Percentiles rank a stretch among this genome's conserved stretches.
Conservation (phyloP, 768 basidiomycete species). For the Boletus rubescentipes region DNA sequence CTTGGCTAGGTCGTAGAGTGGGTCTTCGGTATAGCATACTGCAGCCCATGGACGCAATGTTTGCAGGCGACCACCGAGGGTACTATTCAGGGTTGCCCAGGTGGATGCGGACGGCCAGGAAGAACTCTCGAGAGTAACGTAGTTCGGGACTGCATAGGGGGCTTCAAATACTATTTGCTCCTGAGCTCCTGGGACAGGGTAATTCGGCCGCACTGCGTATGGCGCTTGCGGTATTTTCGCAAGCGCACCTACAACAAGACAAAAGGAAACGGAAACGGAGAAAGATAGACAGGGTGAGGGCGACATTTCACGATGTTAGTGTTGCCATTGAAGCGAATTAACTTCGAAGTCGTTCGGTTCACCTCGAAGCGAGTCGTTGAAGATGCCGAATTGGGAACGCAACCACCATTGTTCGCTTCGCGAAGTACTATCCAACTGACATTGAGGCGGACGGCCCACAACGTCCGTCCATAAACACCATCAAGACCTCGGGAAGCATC, state of each 20-base stretch:
- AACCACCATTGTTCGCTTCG: too few relatives aligned
- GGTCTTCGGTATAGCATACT: not conserved
- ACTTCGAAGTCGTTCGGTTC: too few relatives aligned
- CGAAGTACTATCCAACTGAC: too few relatives aligned
- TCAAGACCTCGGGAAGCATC: too few relatives aligned
- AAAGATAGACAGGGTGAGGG: not conserved
- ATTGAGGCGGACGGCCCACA: too few relatives aligned
- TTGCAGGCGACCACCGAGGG: slow-evolving; percentile 10
- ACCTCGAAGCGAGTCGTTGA: too few relatives aligned
- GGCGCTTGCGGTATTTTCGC: not conserved
- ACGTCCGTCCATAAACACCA: too few relatives aligned
- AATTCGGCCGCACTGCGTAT: not conserved
- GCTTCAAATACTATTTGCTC: not conserved
- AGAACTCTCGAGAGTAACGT: not conserved
- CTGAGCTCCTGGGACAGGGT: not conserved
- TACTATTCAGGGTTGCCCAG: slow-evolving; percentile 11
- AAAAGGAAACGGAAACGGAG: not conserved
- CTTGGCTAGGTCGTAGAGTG: slow-evolving; percentile 3
- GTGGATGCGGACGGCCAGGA: slow-evolving; percentile 10
- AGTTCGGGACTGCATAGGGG: not conserved
- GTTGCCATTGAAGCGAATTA: too few relatives aligned
- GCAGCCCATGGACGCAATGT: slow-evolving; percentile 20
- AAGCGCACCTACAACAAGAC: not conserved
- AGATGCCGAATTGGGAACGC: too few relatives aligned
- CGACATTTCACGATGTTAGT: too few relatives aligned